phyloP scores from a whole-genome alignment of 257 asterid genomes.

The Dorcoceras hygrometricum region DNA sequence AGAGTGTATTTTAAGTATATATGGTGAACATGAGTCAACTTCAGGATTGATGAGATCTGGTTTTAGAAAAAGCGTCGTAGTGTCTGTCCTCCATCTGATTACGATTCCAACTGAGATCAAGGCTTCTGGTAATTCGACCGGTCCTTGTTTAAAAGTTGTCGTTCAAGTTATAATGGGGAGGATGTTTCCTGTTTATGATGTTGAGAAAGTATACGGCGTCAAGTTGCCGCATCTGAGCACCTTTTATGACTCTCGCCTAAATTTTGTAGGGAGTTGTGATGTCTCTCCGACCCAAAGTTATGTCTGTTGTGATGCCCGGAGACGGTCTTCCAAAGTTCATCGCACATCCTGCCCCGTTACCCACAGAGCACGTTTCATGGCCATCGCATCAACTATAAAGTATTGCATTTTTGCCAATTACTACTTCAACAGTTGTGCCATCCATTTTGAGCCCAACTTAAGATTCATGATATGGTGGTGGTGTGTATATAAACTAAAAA shows the following conservation, averaged over 20 bases:
- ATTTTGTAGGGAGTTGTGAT: background rate
- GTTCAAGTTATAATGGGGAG: too few species aligned
- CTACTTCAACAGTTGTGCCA: background rate
- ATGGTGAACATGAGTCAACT: background rate
- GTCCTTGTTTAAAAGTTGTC: background rate
- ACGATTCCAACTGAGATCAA: too few species aligned
- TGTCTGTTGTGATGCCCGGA: background rate
- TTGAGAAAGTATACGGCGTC: too few species aligned
- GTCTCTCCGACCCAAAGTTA: background rate
- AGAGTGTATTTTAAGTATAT: too few species aligned
- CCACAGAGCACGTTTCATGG: background rate
- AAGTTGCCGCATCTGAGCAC: too few species aligned
- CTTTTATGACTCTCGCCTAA: background rate
- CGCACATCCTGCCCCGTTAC: background rate
- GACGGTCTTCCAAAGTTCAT: background rate
- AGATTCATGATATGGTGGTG: background rate
- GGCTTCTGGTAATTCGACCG: too few species aligned
- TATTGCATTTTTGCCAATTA: background rate
- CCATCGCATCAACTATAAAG: background rate
- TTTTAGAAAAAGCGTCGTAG: background rate
- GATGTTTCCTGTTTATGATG: too few species aligned
- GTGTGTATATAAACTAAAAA: background rate
- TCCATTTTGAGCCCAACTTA: background rate
- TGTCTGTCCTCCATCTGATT: too few species aligned
- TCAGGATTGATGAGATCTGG: background rate